These are phyloP conservation scores for Physcomitrellopsis africana DNA, from an alignment of 225 moss, liverwort and hornwort genomes.

Conservation along the genomic window DNA sequence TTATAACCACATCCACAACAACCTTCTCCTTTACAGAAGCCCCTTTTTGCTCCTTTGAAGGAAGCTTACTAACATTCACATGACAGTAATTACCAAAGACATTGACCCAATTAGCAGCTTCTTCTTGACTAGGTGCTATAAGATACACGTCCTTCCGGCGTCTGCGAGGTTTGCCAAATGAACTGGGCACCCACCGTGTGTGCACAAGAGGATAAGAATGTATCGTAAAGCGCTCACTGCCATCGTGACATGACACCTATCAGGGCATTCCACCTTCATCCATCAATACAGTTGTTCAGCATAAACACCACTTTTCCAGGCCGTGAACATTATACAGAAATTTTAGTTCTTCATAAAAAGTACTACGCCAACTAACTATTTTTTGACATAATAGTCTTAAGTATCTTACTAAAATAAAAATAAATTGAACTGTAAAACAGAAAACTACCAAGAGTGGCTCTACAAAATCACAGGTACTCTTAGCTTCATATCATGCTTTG, in stretches of 20 bases:
- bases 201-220: conserved; percentile 56
- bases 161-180: conserved; percentile 50
- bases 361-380: too few relatives aligned
- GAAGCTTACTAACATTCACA: conserved; percentile 42
- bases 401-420: background rate
- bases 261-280: background rate
- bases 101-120: conserved; percentile 63
- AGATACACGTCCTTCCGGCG: conserved; percentile 60
- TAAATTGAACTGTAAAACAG: background rate
- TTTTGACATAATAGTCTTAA: background rate
- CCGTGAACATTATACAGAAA: background rate
- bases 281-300: conserved; percentile 13
- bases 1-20: conserved; percentile 46
- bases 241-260: conserved; percentile 66
- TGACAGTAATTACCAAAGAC: conserved; percentile 64
- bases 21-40: conserved; percentile 31
- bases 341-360: too few relatives aligned
- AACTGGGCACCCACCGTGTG: conserved; percentile 63
- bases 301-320: conserved; percentile 4
- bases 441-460: background rate
- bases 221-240: conserved; percentile 59
- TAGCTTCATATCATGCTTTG: background rate
- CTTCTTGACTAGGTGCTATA: conserved; percentile 52
- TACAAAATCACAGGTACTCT: background rate
- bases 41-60: conserved; percentile 34